A percentile compares a stretch with the other conserved stretches of the same genome.
Conservation (phyloP, 1,284 basidiomycete genomes). For the Papiliotrema terrestris region DNA sequence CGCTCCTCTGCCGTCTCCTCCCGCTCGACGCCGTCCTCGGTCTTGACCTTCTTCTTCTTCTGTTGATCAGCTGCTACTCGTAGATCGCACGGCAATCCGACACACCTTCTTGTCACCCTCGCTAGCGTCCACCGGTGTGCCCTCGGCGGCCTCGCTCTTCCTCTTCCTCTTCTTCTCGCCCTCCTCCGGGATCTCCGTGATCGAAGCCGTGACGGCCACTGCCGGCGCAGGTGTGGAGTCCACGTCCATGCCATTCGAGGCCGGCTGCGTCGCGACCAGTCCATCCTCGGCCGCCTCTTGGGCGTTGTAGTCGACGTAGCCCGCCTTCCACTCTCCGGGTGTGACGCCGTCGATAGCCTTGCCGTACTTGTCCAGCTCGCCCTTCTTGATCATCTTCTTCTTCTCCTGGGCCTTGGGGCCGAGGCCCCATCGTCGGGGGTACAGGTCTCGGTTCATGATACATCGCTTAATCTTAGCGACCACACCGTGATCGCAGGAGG, state of each 20-base stretch:
- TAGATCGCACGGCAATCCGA: not conserved
- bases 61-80: constrained; percentile 49
- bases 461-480: constrained; percentile 99
- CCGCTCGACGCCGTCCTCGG: constrained; percentile 50
- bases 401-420: constrained; percentile 95
- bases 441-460: constrained; percentile 99
- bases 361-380: constrained; percentile 94
- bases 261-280: constrained; percentile 40
- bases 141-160: constrained; percentile 51
- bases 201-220: constrained; percentile 46
- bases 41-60: constrained; percentile 61
- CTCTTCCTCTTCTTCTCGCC: constrained; percentile 50
- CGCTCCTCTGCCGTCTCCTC: constrained; percentile 48
- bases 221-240: constrained; percentile 52
- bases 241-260: constrained; percentile 24
- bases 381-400: constrained; percentile 96
- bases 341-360: constrained; percentile 88
- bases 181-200: constrained; percentile 52
- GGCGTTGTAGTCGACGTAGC: constrained; percentile 85
- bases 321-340: constrained; percentile 83
- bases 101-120: constrained; percentile 47
- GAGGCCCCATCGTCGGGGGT: constrained; percentile 96
- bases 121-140: constrained; percentile 47
- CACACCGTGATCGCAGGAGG: constrained; percentile 97
- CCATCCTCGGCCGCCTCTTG: constrained; percentile 31